Evolutionary conservation across 75 land plant species (phyloP).

Genomic region (Pinus albicaulis): DNA sequence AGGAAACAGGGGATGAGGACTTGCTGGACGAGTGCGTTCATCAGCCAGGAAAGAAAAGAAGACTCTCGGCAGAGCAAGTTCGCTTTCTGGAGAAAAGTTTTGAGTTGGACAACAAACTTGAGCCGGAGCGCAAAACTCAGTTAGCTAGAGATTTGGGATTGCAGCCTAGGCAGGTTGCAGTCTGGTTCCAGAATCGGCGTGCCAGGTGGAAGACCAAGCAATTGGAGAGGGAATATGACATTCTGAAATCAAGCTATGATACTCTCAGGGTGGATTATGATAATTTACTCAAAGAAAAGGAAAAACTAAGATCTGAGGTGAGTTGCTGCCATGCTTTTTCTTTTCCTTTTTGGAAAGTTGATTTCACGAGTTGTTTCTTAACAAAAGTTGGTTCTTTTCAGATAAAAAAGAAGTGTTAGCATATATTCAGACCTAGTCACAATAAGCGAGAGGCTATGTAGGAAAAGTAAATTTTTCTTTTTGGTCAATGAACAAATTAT

Average conservation of each 20-base stretch:
- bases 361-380: too few relatives aligned
- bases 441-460: too few relatives aligned
- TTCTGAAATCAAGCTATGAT: slow-evolving; percentile 1
- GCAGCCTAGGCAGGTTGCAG: slow-evolving; percentile 3
- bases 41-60: slow-evolving; percentile 4
- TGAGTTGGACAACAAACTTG: slow-evolving; percentile 2
- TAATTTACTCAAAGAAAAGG: background rate
- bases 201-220: background rate
- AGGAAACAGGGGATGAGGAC: background rate
- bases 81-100: background rate
- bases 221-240: background rate
- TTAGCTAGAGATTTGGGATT: slow-evolving; percentile 2
- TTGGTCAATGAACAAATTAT: too few relatives aligned
- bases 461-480: too few relatives aligned
- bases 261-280: background rate
- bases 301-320: background rate
- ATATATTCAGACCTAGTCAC: too few relatives aligned
- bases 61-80: background rate
- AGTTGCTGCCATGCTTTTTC: background rate
- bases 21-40: background rate
- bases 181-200: slow-evolving; percentile 1
- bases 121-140: slow-evolving; percentile 2
- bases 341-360: too few relatives aligned
- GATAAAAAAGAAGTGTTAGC: too few relatives aligned
- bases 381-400: too few relatives aligned